Evolutionary conservation across 768 basidiomycete species (phyloP).

Genomic region (Filobasidium floriforme): DNA sequence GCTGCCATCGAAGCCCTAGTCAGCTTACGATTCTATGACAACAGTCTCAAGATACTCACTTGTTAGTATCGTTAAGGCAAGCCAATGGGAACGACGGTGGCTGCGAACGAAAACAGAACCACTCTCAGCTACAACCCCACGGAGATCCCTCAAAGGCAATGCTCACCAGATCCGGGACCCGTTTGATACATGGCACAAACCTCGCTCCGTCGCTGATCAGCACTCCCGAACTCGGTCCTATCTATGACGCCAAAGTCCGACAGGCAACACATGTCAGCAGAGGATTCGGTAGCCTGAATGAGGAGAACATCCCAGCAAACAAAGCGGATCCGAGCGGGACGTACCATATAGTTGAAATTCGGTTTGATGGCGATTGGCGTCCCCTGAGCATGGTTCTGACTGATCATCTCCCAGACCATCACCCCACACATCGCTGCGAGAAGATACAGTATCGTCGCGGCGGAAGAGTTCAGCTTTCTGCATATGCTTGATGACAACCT

Average conservation of each 20-base stretch:
- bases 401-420: conserved; percentile 76
- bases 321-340: neutral
- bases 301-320: no score
- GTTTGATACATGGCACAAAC: conserved; percentile 87
- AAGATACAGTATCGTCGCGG: no score
- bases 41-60: conserved; percentile 38
- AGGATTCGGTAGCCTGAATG: neutral
- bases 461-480: no score
- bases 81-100: conserved; percentile 26
- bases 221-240: conserved; percentile 77
- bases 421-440: conserved; percentile 57
- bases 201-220: conserved; percentile 83
- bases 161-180: conserved; percentile 47
- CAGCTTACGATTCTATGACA: neutral
- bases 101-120: conserved; percentile 19
- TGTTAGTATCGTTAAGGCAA: conserved; percentile 79
- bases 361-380: conserved; percentile 71
- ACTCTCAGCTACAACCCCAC: no score
- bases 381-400: conserved; percentile 64
- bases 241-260: conserved; percentile 56
- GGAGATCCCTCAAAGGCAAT: no score
- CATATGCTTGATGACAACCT: no score
- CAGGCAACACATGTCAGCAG: conserved; percentile 14
- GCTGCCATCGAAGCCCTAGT: conserved; percentile 11
- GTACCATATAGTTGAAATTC: conserved; percentile 36